Conservation (phyloP, 1,284 basidiomycete genomes). For the Heliocybe sulcata region DNA sequence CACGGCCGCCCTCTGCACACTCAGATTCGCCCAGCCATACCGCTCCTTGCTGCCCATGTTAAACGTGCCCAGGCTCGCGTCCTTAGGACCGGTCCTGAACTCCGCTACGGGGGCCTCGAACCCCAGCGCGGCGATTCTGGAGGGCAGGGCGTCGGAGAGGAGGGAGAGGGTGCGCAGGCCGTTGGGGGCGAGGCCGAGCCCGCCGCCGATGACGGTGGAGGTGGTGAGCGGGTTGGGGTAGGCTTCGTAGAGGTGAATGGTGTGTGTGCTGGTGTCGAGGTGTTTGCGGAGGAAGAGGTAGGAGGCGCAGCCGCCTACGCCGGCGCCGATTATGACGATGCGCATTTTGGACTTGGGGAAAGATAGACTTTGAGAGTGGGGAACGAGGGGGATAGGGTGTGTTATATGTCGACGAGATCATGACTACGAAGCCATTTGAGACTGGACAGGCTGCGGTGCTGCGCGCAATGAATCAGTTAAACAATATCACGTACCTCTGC, state of each 20-base stretch:
- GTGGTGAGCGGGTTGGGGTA: conserved; percentile 18
- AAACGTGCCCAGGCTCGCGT: not conserved
- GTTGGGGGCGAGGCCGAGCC: conserved; percentile 32
- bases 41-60: not conserved
- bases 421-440: too few relatives aligned
- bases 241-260: conserved; percentile 24
- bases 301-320: conserved; percentile 27
- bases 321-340: conserved; percentile 29
- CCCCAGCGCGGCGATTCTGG: conserved; percentile 21
- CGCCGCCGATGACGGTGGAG: conserved; percentile 16
- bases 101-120: conserved; percentile 13
- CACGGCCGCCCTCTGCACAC: conserved; percentile 24
- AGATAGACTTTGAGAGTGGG: not conserved
- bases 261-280: conserved; percentile 13
- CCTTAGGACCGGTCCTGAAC: not conserved
- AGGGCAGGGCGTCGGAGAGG: conserved; percentile 20
- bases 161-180: conserved; percentile 26
- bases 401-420: not conserved
- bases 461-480: too few relatives aligned
- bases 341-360: conserved; percentile 11
- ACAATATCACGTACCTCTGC: too few relatives aligned
- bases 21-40: conserved; percentile 10
- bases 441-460: too few relatives aligned
- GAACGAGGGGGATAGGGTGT: not conserved
- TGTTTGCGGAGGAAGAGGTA: conserved; percentile 29